A percentile compares a stretch with the other conserved stretches of the same genome.
These are phyloP conservation scores for Plectranthus barbatus DNA, from an alignment of 257 asterid genomes.

Conservation along the genomic window DNA sequence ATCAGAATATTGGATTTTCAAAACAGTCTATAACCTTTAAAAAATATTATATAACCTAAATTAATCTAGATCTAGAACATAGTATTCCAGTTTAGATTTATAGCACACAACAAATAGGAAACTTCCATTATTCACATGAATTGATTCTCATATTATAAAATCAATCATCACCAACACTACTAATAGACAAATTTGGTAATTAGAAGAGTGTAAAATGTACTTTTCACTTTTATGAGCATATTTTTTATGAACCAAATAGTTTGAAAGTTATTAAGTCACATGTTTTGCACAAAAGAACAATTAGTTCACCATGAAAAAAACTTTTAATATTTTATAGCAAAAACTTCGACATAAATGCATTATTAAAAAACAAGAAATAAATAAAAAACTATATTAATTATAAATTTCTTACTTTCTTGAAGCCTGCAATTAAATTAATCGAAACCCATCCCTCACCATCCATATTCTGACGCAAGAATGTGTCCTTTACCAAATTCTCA, in stretches of 20 bases:
- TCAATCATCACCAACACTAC: background rate
- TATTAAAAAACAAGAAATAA: background rate
- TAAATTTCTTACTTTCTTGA: slow-evolving; percentile 40
- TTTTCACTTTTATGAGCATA: too few relatives aligned
- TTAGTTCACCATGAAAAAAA: too few relatives aligned
- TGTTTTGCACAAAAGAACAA: too few relatives aligned
- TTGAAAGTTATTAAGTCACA: too few relatives aligned
- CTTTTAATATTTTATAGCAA: too few relatives aligned
- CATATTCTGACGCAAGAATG: slow-evolving; percentile 53
- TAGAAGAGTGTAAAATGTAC: too few relatives aligned
- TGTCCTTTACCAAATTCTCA: slow-evolving; percentile 59
- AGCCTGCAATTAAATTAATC: slow-evolving; percentile 55
- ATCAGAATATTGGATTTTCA: background rate
- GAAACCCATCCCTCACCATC: slow-evolving; percentile 73
- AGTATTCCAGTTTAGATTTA: background rate
- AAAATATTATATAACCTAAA: background rate
- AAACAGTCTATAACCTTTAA: background rate
- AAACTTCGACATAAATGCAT: background rate
- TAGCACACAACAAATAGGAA: background rate
- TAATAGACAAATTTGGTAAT: too few relatives aligned
- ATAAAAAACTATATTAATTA: too few relatives aligned
- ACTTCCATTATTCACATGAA: too few relatives aligned
- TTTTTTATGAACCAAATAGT: too few relatives aligned
- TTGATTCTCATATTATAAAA: background rate
- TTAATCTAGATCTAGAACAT: background rate